A percentile compares a stretch with the other conserved stretches of the same genome.
Evolutionary conservation across 2,329 filamentous ascomycete species (phyloP).

Genomic region (Colletotrichum eleusines): DNA sequence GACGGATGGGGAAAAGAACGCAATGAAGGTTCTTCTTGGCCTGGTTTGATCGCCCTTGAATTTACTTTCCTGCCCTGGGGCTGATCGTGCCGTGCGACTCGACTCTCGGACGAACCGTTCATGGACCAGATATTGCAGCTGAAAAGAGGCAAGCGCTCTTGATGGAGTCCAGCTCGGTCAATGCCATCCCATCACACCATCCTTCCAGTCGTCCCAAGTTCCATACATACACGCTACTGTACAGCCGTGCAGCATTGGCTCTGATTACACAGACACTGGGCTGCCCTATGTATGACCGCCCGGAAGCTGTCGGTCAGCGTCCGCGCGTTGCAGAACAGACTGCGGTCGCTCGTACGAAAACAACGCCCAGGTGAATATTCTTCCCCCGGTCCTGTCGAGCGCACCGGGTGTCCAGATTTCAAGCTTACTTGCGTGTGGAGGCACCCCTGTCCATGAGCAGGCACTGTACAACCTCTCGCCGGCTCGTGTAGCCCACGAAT

Average conservation of each 20-base stretch:
- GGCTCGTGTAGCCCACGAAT: conserved; percentile 33
- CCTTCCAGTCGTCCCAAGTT: conserved; percentile 28
- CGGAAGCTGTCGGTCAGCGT: conserved; percentile 29
- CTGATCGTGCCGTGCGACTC: background rate
- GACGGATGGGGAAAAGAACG: conserved; percentile 20
- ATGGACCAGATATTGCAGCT: conserved; percentile 21
- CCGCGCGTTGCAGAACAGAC: conserved; percentile 20
- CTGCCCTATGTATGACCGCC: conserved; percentile 10
- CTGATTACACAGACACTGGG: conserved; percentile 23
- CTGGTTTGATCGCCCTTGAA: background rate
- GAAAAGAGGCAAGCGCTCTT: background rate
- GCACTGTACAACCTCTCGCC: conserved; percentile 21
- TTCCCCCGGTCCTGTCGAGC: conserved; percentile 14
- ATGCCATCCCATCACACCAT: conserved; percentile 22
- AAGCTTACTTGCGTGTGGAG: conserved; percentile 40
- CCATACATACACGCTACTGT: conserved; percentile 1
- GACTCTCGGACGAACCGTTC: conserved; percentile 17
- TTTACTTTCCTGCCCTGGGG: conserved; percentile 5
- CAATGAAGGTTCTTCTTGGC: conserved; percentile 37
- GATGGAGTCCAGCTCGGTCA: conserved; percentile 21
- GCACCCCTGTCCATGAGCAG: conserved; percentile 23
- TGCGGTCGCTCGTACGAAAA: conserved; percentile 4
- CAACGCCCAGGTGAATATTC: conserved; percentile 24
- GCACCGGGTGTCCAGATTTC: conserved; percentile 31
- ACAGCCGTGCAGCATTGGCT: conserved; percentile 27